These are phyloP conservation scores for Nigrospora oryzae DNA, from an alignment of 2,329 filamentous ascomycete species.

Conservation along the genomic window DNA sequence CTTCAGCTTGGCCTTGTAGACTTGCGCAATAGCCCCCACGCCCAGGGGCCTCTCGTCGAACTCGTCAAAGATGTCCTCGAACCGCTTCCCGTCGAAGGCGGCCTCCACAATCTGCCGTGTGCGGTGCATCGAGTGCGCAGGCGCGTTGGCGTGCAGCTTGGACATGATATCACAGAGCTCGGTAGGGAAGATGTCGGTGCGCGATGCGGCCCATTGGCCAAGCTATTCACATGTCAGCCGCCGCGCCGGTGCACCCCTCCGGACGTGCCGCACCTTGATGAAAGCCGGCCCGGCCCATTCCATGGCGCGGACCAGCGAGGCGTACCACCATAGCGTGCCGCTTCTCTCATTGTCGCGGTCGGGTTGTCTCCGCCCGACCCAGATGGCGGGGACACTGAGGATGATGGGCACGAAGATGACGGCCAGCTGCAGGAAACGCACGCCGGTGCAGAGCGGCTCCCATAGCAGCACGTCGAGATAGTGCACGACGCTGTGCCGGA, in stretches of 20 bases:
- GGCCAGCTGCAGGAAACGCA: constrained; percentile 81
- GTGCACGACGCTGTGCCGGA: constrained; percentile 52
- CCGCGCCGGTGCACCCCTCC: background rate
- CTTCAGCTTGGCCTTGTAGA: constrained; percentile 91
- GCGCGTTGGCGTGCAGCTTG: constrained; percentile 86
- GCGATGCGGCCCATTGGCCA: constrained; percentile 95
- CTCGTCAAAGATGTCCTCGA: constrained; percentile 93
- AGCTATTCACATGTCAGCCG: constrained; percentile 43
- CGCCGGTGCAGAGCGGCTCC: constrained; percentile 80
- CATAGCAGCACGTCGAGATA: constrained; percentile 65
- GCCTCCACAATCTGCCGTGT: constrained; percentile 73
- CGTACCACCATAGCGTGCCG: constrained; percentile 92
- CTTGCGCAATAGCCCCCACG: constrained; percentile 93
- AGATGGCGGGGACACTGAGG: constrained; percentile 68
- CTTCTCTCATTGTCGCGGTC: constrained; percentile 64
- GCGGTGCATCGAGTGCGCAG: constrained; percentile 74
- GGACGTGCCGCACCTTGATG: constrained; percentile 63
- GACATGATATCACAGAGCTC: constrained; percentile 93
- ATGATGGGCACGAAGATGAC: constrained; percentile 90
- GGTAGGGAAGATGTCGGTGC: constrained; percentile 90
- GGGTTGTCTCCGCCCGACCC: constrained; percentile 59
- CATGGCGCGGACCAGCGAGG: constrained; percentile 80
- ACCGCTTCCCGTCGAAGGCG: constrained; percentile 71
- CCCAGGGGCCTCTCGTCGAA: constrained; percentile 85
- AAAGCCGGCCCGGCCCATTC: constrained; percentile 90